Evolutionary conservation across 805 yeast species (phyloP).

Genomic region (Wickerhamiella domercqiae): DNA sequence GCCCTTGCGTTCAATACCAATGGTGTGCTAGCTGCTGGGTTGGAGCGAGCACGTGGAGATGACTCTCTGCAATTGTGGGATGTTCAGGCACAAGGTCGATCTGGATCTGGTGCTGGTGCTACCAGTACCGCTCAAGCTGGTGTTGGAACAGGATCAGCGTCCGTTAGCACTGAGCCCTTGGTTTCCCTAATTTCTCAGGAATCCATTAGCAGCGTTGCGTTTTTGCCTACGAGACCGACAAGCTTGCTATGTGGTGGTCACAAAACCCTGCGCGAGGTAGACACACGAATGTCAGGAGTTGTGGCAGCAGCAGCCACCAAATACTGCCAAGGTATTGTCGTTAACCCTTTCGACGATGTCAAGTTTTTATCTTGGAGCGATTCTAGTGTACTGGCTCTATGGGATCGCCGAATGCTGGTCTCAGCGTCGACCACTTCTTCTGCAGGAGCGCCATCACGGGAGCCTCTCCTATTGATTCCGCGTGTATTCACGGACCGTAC

Average conservation of each 20-base stretch:
- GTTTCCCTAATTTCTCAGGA: constrained; percentile 53
- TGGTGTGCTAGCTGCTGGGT: constrained; percentile 59
- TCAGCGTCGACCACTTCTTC: constrained; percentile 13
- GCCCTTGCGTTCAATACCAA: constrained; percentile 50
- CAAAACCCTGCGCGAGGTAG: constrained; percentile 64
- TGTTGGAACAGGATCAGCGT: too few species aligned
- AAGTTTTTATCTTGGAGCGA: constrained; percentile 65
- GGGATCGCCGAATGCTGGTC: constrained; percentile 24
- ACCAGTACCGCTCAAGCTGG: constrained; percentile 16
- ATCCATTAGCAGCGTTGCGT: constrained; percentile 51
- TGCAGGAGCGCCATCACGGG: constrained; percentile 7
- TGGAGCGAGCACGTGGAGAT: constrained; percentile 65
- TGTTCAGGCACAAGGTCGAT: constrained; percentile 19
- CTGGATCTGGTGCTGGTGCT: too few species aligned
- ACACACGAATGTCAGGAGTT: constrained; percentile 32
- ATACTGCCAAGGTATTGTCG: constrained; percentile 48
- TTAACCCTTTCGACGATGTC: constrained; percentile 53
- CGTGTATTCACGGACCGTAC: constrained; percentile 14
- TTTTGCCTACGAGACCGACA: constrained; percentile 41
- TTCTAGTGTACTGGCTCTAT: constrained; percentile 69
- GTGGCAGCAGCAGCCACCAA: constrained; percentile 44
- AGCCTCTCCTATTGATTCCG: constrained; percentile 16
- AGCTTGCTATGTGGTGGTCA: constrained; percentile 59
- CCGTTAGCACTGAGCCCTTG: constrained; percentile 17
- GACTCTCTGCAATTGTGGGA: constrained; percentile 71